Evolutionary conservation across 805 yeast genomes (phyloP).

Genomic region (Lipomyces lipofer): DNA sequence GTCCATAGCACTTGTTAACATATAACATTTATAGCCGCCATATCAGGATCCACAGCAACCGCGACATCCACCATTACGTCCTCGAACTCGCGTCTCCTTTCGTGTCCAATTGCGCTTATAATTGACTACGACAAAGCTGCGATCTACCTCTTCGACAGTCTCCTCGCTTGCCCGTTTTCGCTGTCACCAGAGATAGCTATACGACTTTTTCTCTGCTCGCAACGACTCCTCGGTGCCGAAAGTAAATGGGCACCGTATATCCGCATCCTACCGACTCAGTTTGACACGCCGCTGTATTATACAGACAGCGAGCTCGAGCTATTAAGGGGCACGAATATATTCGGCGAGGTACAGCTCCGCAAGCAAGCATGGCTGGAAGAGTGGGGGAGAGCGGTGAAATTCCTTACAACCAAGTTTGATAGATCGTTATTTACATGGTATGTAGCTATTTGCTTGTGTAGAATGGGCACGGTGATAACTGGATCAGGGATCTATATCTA

Average conservation of each 20-base stretch:
- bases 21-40: neutral
- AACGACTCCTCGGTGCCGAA: conserved; percentile 20
- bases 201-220: conserved; percentile 22
- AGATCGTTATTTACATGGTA: conserved; percentile 13
- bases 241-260: conserved; percentile 49
- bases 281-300: conserved; percentile 72
- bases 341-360: conserved; percentile 53
- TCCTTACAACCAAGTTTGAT: conserved; percentile 25
- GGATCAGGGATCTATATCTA: conserved; percentile 45
- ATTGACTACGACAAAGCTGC: conserved; percentile 24
- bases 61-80: conserved; percentile 6
- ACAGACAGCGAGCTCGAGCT: conserved; percentile 49
- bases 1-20: neutral
- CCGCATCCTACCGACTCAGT: conserved; percentile 49
- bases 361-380: conserved; percentile 54
- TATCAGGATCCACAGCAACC: conserved; percentile 22
- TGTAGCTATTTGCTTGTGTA: neutral
- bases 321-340: conserved; percentile 70
- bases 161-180: conserved; percentile 8
- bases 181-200: conserved; percentile 17
- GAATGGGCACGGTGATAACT: conserved; percentile 8
- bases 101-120: conserved; percentile 23
- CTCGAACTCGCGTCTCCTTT: conserved; percentile 5
- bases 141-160: conserved; percentile 2
- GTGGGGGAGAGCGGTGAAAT: conserved; percentile 47